Percentiles rank a stretch among this genome's conserved stretches.
Evolutionary conservation across 1,284 basidiomycete genomes (phyloP).

Genomic region (Ustilago shanxiensis): DNA sequence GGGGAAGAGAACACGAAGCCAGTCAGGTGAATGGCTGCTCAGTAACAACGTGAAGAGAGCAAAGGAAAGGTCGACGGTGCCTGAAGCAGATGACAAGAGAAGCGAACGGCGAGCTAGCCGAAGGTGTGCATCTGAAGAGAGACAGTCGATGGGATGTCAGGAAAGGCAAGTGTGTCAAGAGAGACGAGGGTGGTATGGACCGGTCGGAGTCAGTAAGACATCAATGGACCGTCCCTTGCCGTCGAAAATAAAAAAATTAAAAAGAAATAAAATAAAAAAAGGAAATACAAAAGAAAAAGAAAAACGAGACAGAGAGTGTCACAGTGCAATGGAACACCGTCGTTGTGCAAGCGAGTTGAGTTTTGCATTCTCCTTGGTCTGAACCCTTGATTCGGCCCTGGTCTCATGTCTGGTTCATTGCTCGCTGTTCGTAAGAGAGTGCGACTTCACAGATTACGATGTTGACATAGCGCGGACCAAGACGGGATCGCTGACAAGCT

Average conservation of each 20-base stretch:
- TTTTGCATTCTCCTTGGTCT: neutral
- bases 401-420: neutral
- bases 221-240: too few species aligned
- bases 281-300: neutral
- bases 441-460: neutral
- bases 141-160: neutral
- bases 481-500: neutral
- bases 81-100: neutral
- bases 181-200: neutral
- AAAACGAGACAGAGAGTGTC: too few species aligned
- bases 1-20: neutral
- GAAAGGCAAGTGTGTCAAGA: constrained; percentile 3
- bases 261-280: neutral
- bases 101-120: constrained; percentile 1
- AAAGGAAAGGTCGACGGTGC: neutral
- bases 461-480: neutral
- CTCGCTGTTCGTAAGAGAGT: neutral
- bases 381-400: neutral
- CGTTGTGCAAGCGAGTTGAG: too few species aligned
- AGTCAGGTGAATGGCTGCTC: neutral
- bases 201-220: neutral
- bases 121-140: neutral
- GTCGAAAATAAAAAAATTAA: neutral
- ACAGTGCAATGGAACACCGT: neutral
- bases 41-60: neutral